Base-by-base conservation (phyloP, 129 eudicot genomes). In the Flaveria brownii region DNA sequence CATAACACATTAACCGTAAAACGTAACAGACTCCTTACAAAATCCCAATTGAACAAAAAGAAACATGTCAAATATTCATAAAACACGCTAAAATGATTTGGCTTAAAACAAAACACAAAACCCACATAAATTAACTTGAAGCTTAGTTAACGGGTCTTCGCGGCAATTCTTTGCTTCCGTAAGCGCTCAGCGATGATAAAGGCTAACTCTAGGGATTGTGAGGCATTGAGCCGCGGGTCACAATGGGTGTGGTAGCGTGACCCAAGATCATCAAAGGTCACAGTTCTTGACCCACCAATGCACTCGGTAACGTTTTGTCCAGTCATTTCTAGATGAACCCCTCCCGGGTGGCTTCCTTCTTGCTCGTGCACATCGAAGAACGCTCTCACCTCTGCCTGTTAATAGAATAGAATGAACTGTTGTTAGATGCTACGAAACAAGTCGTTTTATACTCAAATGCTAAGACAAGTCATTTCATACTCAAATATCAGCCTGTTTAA, bases 231-330 rank as follows among this genome's bases (percentile, higher is more conserved):
- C 65, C 97, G 79, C 1, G 97, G 96, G 78, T 92, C 96, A 39
- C 97, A 92, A 84, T 92, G 97, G 97, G 97, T 92, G 85, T 92
- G 97, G 93, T 92, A 92, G 56, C 96, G 93, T 9, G 97, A 92
- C 68, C 85, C 79, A 45, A 92, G 76, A 69, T 92, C 97, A 30
- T 92, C 96, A 59, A 89, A 92, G 1, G 97, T 92, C 33, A 92
- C 91, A 0, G 96, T 87, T 71, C 87, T 77, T 25, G 97, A 90
- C 72, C 97, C 97, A 17, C 97, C 97, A 10, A 92, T 87, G 84
- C 97, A 92, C 69, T 92, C 97, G 0, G 97, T 92, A 76, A 92
- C 96, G 50, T 92, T 92, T 77, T 92, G 97, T 0, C 97, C 97
- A 0, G 97, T 92, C 97, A 92, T 92, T 81, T 92, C 97, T 15